These are phyloP conservation scores for Rhynchosporium graminicola DNA, from an alignment of 2,329 filamentous ascomycete species.

Conservation along the genomic window DNA sequence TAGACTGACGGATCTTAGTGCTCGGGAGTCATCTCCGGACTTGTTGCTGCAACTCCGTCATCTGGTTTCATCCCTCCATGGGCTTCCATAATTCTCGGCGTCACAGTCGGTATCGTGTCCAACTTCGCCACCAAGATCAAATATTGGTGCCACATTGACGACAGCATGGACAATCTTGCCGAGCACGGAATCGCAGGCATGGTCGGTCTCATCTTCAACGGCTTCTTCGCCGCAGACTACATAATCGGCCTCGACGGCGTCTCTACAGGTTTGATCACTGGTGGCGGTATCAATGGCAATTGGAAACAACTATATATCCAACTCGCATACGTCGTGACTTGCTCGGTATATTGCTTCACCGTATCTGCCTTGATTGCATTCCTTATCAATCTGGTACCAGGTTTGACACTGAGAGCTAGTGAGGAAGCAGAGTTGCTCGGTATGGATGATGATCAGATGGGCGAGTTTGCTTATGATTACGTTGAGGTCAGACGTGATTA, in stretches of 20 bases:
- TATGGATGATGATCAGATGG: slow-evolving; percentile 88
- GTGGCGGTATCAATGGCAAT: slow-evolving; percentile 75
- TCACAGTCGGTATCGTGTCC: slow-evolving; percentile 62
- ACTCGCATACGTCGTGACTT: slow-evolving; percentile 71
- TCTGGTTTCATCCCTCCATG: slow-evolving; percentile 68
- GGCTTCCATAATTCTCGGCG: slow-evolving; percentile 64
- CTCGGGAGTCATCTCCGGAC: slow-evolving; percentile 68
- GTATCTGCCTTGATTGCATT: slow-evolving; percentile 74
- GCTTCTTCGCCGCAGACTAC: slow-evolving; percentile 66
- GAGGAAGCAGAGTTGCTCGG: slow-evolving; percentile 82
- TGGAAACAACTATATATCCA: slow-evolving; percentile 76
- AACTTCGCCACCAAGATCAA: slow-evolving; percentile 29
- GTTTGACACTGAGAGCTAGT: slow-evolving; percentile 74
- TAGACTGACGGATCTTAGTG: slow-evolving; percentile 44
- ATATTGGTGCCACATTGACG: slow-evolving; percentile 62
- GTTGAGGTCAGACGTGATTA: slow-evolving; percentile 87
- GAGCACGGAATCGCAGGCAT: slow-evolving; percentile 70
- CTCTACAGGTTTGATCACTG: slow-evolving; percentile 62
- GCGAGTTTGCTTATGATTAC: slow-evolving; percentile 88
- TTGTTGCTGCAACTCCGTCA: slow-evolving; percentile 68
- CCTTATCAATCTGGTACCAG: slow-evolving; percentile 73
- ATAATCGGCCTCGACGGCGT: slow-evolving; percentile 75
- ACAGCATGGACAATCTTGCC: slow-evolving; percentile 70
- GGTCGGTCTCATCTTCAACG: slow-evolving; percentile 71
- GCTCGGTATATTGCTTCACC: slow-evolving; percentile 67